Percentiles rank a stretch among this genome's conserved stretches.
Conservation (phyloP, 352 stramenopile species). For the Halophytophthora polymorphica region DNA sequence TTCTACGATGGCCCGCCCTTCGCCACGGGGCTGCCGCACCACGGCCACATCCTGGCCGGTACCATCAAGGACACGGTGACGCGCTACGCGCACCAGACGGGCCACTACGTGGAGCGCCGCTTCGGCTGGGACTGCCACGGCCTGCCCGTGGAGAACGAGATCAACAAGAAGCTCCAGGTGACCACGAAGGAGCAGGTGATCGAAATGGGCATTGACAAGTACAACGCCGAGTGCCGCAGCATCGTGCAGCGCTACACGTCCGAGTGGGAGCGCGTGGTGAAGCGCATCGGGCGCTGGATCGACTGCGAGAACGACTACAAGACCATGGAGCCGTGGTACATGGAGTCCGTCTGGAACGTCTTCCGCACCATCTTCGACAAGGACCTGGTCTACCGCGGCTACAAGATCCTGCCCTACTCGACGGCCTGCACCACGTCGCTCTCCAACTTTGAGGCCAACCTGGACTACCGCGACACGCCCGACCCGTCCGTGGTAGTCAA, state of each 20-base stretch:
- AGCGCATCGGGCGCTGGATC: slow-evolving; percentile 98
- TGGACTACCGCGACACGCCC: slow-evolving; percentile 99
- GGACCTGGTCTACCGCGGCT: slow-evolving; percentile 98
- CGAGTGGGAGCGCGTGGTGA: slow-evolving; percentile 98
- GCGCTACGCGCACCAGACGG: slow-evolving; percentile 98
- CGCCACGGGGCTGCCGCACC: slow-evolving; percentile 97
- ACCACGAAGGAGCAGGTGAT: slow-evolving; percentile 97
- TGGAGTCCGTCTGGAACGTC: slow-evolving; percentile 99
- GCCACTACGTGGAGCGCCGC: slow-evolving; percentile 95
- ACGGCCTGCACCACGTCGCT: slow-evolving; percentile 97
- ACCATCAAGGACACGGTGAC: slow-evolving; percentile 99
- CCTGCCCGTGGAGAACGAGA: slow-evolving; percentile 98
- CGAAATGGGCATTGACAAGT: slow-evolving; percentile 97
- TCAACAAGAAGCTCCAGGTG: slow-evolving; percentile 99
- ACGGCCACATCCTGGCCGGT: slow-evolving; percentile 97
- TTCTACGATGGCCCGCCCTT: slow-evolving; percentile 99
- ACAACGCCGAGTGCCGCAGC: slow-evolving; percentile 97
- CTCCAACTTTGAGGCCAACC: slow-evolving; percentile 99
- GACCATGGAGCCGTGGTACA: slow-evolving; percentile 99
- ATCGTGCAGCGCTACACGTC: slow-evolving; percentile 98
- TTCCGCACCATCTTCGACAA: slow-evolving; percentile 99
- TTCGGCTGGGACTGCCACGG: slow-evolving; percentile 99
- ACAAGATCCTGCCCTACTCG: slow-evolving; percentile 99
- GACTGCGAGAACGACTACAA: slow-evolving; percentile 99
- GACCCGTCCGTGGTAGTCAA: slow-evolving; percentile 97